Evolutionary conservation across 164 flowering plant species (phyloP), one percentile per base, ranked within the genome.

Genomic region (Cinnamomum chago): DNA sequence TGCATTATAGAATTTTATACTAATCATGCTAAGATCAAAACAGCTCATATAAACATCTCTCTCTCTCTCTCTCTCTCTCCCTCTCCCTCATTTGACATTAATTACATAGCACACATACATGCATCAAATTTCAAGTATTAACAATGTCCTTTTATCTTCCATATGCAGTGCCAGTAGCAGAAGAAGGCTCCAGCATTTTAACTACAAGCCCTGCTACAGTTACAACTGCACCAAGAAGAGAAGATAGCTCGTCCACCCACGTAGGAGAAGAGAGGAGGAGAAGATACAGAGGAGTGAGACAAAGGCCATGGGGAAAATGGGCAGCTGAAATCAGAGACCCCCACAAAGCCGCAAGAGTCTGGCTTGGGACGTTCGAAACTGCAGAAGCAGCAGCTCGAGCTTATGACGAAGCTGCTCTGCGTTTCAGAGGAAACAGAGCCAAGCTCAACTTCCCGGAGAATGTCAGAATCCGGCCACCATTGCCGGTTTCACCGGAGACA

Each of bases 301-400:
- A 90, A 73, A 83, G 95, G 78, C 95, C 94, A 25, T 88, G 94
- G 94, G 92, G 94, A 0, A 90, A 88, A 83, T 90, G 92, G 90
- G 94, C 94, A 10, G 92, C 92, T 0, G 94, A 90, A 75, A 90
- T 90, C n/a, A 83, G 94, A 4, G 94, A 90, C 72, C 94, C 94
- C 0, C 91, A 88, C 73, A 90, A 89, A 73, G 95, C 95, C 1
- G 92, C 92, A 1, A 75, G 95, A 47, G 94, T 90, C 1, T 90
- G 94, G 94, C 77, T 90, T 3, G 95, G 95, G 40, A 90, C 95
- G 18, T 90, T 90, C 72, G 92, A 90, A 65, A 90, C 92, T 0
- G 95, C 95, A 0, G 95, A 90, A 68, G 87, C 91, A 1, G 95
- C 95, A 2, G 95, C 95, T 3, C 72, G 88, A 77, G 95, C 95